A percentile compares a stretch with the other conserved stretches of the same genome.
These are phyloP conservation scores for Ogataea sp. DNA, from an alignment of 805 yeast species.

Conservation along the genomic window DNA sequence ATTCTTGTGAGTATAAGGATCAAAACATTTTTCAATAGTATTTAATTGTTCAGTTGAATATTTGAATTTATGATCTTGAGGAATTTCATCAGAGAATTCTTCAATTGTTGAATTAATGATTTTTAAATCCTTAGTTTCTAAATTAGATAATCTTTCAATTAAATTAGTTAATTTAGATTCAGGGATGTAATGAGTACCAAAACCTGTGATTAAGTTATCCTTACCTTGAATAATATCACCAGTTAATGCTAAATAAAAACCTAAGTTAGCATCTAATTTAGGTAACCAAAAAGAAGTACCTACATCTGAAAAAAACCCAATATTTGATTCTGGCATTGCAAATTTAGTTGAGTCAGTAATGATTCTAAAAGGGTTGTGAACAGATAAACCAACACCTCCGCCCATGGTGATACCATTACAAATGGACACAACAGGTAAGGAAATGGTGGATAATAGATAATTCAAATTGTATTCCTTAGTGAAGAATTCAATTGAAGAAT, in stretches of 20 bases:
- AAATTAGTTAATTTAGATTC: conserved; percentile 55
- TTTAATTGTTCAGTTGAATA: conserved; percentile 46
- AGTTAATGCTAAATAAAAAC: conserved; percentile 80
- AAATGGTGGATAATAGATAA: conserved; percentile 69
- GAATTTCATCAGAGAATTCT: conserved; percentile 66
- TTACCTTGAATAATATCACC: conserved; percentile 71
- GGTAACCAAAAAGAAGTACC: conserved; percentile 90
- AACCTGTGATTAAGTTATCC: conserved; percentile 77
- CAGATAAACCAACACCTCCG: conserved; percentile 90
- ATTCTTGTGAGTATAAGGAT: conserved; percentile 28
- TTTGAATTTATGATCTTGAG: conserved; percentile 53
- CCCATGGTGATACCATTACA: conserved; percentile 97
- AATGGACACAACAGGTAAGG: conserved; percentile 79
- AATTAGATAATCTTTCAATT: conserved; percentile 54
- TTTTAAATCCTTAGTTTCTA: conserved; percentile 29
- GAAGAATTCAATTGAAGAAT: conserved; percentile 58
- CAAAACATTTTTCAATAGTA: conserved; percentile 64
- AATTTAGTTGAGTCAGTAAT: conserved; percentile 87
- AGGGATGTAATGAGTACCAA: conserved; percentile 86
- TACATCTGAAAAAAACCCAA: conserved; percentile 94
- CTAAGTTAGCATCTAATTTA: conserved; percentile 71
- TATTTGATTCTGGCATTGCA: conserved; percentile 98
- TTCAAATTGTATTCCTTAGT: conserved; percentile 74
- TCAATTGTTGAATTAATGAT: conserved; percentile 59
- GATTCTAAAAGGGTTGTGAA: conserved; percentile 86